A percentile compares a stretch with the other conserved stretches of the same genome.
phyloP scores from a whole-genome alignment of 805 yeast genomes.

The Teunomyces barrocoloradensis region DNA sequence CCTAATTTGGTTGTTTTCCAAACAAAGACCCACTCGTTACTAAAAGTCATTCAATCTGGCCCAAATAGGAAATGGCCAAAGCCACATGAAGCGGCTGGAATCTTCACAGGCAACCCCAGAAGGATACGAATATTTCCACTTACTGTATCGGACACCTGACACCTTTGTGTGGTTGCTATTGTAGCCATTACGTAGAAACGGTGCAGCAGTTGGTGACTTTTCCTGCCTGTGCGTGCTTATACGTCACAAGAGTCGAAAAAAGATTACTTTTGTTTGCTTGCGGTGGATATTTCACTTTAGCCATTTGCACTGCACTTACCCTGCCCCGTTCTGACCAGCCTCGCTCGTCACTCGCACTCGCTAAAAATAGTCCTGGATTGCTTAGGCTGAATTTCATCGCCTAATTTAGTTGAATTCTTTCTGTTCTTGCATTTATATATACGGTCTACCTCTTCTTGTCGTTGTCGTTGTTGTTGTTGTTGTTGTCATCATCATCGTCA shows the following conservation, averaged over 20 bases:
- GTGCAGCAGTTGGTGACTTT: neutral
- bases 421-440: neutral
- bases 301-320: neutral
- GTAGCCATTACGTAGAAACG: neutral
- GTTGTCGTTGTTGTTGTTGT: too few relatives aligned
- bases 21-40: neutral
- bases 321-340: neutral
- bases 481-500: conserved; percentile 7
- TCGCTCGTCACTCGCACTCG: neutral
- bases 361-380: neutral
- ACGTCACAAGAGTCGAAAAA: neutral
- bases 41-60: conserved; percentile 2
- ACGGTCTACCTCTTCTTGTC: neutral
- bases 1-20: neutral
- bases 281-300: neutral
- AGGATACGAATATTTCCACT: neutral
- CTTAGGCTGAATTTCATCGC: neutral
- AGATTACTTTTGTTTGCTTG: neutral
- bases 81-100: neutral
- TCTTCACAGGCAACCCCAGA: conserved; percentile 1
- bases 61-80: neutral
- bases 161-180: neutral
- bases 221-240: neutral
- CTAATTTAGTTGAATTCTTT: neutral
- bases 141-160: neutral